Base-by-base conservation (phyloP, 2,329 filamentous ascomycete species). In the Leptographium radiaticola region DNA sequence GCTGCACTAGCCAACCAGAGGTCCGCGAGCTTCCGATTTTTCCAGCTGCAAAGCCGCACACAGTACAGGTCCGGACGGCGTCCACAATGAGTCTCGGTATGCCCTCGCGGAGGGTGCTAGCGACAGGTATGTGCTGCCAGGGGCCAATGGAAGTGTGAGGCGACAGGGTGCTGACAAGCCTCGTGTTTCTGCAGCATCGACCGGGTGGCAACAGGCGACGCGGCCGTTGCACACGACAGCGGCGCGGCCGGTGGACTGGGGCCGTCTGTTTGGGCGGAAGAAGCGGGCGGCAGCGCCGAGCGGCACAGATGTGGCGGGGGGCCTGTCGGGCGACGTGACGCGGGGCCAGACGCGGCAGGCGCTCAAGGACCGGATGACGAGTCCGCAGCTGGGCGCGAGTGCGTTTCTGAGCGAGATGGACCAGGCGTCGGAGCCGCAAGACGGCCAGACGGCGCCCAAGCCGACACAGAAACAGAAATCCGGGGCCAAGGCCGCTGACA, bases 71-170 rank as follows among this genome's bases (percentile, higher is more conserved):
- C 25, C n/a, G 54, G 51, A 58, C 57, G 54, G 38, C 45, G 44
- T 62, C 60, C 58, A 59, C 54, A 49, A 89, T 88, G 84, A 86
- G 75, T 70, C 68, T 84, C 62, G 76, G 77, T 67, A 70, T 81
- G 64, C 80, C 83, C 61, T 73, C 80, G 62, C 71, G 80, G 71
- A 78, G 77, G 70, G 70, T 84, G 61, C 72, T 76, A 54, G 71
- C 73, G 63, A 72, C 75, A 66, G 79, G 84, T 87, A 75, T 55
- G 74, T 59, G 34, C 15, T 10, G 9, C 6, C 15, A 25, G 25
- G 25, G 5, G 5, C 25, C 25, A 25, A 25, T 25, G 30, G 25
- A 12, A 45, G 20, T 2, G 7, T 25, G 34, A 36, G 34, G 20
- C 13, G 43, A 12, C 4, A 13, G 25, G 6, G 13, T 25, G 34